phyloP scores from a whole-genome alignment of 2,329 filamentous ascomycete species.

The Aspergillus novoparasiticus region DNA sequence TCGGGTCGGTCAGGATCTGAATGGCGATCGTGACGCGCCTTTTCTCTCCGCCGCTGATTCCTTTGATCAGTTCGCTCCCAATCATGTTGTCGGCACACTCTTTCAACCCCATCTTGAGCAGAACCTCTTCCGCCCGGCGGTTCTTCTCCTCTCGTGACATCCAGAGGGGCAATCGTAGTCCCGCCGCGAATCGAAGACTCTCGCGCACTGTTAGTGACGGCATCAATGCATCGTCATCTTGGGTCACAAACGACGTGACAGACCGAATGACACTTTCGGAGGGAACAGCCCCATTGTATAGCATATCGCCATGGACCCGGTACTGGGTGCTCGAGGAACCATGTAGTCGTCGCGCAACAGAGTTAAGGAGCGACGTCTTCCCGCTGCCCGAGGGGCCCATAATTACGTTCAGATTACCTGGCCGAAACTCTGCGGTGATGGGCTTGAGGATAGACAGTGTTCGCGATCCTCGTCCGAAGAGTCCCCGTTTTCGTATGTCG shows the following conservation, averaged over 20 bases:
- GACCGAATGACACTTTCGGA: conserved; percentile 70
- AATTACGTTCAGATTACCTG: conserved; percentile 72
- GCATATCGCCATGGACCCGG: conserved; percentile 61
- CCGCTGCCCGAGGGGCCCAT: conserved; percentile 80
- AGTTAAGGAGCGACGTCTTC: conserved; percentile 74
- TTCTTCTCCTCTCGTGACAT: conserved; percentile 70
- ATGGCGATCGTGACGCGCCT: conserved; percentile 76
- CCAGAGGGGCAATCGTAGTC: conserved; percentile 69
- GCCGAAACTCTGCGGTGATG: conserved; percentile 66
- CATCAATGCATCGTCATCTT: conserved; percentile 75
- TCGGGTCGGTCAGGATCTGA: conserved; percentile 74
- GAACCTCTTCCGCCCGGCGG: conserved; percentile 68
- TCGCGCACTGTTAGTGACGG: conserved; percentile 76
- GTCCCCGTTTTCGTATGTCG: conserved; percentile 62
- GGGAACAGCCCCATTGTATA: conserved; percentile 70
- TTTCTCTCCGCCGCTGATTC: conserved; percentile 79
- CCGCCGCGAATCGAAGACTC: conserved; percentile 71
- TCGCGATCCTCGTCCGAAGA: conserved; percentile 49
- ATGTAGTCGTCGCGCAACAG: conserved; percentile 69
- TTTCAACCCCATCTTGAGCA: conserved; percentile 75
- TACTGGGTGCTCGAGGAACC: conserved; percentile 66
- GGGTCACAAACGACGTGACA: conserved; percentile 75
- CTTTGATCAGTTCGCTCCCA: conserved; percentile 72
- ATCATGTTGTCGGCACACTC: conserved; percentile 77
- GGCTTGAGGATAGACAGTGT: conserved; percentile 63